phyloP scores from a whole-genome alignment of 1,284 basidiomycete species.

The Leccinum pseudoinsigne region DNA sequence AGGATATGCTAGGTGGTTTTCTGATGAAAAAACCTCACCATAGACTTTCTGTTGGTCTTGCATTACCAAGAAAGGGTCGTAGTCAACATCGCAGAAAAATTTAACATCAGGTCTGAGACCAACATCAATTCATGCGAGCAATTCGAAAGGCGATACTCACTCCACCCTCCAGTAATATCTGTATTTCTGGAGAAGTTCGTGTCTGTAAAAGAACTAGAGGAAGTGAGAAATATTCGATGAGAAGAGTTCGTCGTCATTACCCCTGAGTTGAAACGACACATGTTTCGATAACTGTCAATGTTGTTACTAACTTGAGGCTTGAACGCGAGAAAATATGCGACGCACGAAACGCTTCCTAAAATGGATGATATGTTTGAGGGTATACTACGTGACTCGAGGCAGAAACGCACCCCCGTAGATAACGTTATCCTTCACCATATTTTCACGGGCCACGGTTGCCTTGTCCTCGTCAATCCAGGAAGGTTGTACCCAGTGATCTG shows the following conservation, averaged over 20 bases:
- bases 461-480: conserved; percentile 79
- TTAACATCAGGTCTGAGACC: conserved; percentile 72
- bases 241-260: conserved; percentile 44
- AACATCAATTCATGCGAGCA: neutral
- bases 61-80: conserved; percentile 91
- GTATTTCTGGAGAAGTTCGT: conserved; percentile 78
- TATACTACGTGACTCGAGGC: neutral
- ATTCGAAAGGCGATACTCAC: conserved; percentile 33
- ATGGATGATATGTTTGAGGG: neutral
- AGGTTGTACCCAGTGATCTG: conserved; percentile 86
- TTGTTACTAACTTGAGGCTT: conserved; percentile 8
- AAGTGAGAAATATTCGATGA: conserved; percentile 5
- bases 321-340: conserved; percentile 11
- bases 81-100: conserved; percentile 85
- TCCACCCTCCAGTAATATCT: conserved; percentile 93
- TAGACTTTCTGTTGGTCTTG: conserved; percentile 86
- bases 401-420: conserved; percentile 77
- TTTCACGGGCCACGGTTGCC: conserved; percentile 69
- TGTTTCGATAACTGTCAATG: conserved; percentile 68
- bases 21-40: conserved; percentile 42
- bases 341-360: conserved; percentile 65
- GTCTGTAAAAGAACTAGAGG: conserved; percentile 82
- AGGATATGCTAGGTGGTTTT: neutral
- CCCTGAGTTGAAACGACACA: conserved; percentile 95
- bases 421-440: conserved; percentile 80